A percentile compares a stretch with the other conserved stretches of the same genome.
Conservation (phyloP, 441 rosid species). For the Adansonia gregorii region DNA sequence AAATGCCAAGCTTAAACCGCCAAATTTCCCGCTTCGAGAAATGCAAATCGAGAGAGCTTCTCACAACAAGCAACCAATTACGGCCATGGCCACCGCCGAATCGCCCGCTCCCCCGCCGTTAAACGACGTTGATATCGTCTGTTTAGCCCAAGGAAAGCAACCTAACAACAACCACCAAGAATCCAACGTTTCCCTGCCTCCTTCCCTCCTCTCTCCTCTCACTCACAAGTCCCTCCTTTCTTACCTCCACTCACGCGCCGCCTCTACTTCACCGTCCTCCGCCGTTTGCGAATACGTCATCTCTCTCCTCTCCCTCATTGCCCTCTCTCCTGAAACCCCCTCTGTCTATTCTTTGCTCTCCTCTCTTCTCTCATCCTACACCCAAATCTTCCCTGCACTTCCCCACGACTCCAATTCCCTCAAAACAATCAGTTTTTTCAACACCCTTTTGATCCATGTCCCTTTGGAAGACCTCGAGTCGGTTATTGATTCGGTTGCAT, state of each 20-base stretch:
- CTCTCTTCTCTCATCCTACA: constrained; percentile 62
- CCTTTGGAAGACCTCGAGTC: constrained; percentile 43
- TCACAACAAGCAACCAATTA: constrained; percentile 13
- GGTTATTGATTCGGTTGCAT: constrained; percentile 45
- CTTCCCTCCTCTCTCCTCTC: constrained; percentile 51
- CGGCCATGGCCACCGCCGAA: constrained; percentile 38
- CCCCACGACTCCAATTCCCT: constrained; percentile 68
- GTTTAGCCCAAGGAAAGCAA: constrained; percentile 46
- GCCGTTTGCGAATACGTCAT: constrained; percentile 58
- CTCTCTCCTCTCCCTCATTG: constrained; percentile 62
- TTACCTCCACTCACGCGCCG: constrained; percentile 57
- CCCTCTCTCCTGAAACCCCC: constrained; percentile 50
- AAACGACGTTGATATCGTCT: constrained; percentile 58
- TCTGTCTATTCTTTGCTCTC: constrained; percentile 55
- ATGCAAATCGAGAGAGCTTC: background rate
- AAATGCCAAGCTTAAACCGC: constrained; percentile 7
- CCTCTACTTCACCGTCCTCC: constrained; percentile 52
- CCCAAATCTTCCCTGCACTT: constrained; percentile 50
- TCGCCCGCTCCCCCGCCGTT: constrained; percentile 14
- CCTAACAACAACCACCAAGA: constrained; percentile 35
- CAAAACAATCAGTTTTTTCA: constrained; percentile 58
- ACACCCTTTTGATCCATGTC: constrained; percentile 44
- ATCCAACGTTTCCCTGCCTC: constrained; percentile 44
- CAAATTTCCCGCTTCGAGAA: background rate
- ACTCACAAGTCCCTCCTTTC: constrained; percentile 58